phyloP scores from a whole-genome alignment of 345 rosid genomes.

The Eucalyptus virginea region DNA sequence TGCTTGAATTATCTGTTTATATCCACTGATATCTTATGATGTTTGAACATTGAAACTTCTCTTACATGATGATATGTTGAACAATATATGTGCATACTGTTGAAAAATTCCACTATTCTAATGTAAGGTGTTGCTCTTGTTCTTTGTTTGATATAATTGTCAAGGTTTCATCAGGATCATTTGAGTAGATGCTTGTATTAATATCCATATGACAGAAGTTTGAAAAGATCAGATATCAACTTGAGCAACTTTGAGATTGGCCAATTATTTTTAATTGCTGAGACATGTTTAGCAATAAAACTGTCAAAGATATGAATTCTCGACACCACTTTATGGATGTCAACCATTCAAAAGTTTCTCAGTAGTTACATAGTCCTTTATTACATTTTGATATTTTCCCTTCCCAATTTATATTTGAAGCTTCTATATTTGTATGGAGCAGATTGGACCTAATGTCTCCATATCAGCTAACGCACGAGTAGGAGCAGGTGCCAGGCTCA shows the following conservation, averaged over 20 bases:
- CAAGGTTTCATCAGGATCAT: neutral
- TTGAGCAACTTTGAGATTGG: neutral
- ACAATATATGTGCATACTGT: neutral
- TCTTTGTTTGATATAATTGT: neutral
- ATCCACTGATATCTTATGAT: neutral
- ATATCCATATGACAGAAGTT: neutral
- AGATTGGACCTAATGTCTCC: conserved; percentile 95
- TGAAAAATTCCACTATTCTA: neutral
- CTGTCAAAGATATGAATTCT: neutral
- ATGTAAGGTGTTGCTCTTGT: neutral
- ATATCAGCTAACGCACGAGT: conserved; percentile 86
- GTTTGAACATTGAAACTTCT: neutral
- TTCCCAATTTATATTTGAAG: neutral
- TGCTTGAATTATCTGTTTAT: neutral
- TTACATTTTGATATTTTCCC: neutral
- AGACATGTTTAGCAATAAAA: neutral
- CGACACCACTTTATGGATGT: neutral
- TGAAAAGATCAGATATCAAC: neutral
- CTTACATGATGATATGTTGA: neutral
- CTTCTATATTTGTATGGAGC: conserved; percentile 1
- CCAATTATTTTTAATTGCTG: neutral
- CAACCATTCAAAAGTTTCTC: neutral
- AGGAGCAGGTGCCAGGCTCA: conserved; percentile 93
- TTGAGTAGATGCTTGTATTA: neutral
- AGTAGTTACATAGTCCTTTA: neutral